phyloP scores from a whole-genome alignment of 1,139 yeast genomes.

The Hyphopichia burtonii region DNA sequence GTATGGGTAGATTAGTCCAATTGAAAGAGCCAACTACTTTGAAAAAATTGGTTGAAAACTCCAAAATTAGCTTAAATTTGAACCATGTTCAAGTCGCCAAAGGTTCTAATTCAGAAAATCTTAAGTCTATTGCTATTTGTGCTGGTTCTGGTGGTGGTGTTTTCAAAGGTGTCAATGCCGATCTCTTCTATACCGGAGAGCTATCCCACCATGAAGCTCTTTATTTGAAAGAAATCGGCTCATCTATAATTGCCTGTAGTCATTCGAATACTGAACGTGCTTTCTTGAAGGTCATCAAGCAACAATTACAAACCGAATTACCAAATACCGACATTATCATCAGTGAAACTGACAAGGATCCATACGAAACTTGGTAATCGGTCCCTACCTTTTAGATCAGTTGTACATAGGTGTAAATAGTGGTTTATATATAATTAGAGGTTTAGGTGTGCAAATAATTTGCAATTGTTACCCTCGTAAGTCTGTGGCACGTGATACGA shows the following conservation, averaged over 20 bases:
- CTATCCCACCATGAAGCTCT: conserved; percentile 90
- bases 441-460: not conserved
- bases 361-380: conserved; percentile 44
- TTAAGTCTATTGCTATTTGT: conserved; percentile 74
- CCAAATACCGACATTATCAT: conserved; percentile 42
- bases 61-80: conserved; percentile 57
- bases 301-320: conserved; percentile 49
- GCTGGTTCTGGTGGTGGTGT: conserved; percentile 93
- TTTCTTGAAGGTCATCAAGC: conserved; percentile 53
- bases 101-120: conserved; percentile 30
- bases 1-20: conserved; percentile 77
- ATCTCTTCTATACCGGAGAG: conserved; percentile 86
- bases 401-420: not conserved
- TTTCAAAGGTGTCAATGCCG: conserved; percentile 64
- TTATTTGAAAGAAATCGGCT: conserved; percentile 67
- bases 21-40: conserved; percentile 47
- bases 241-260: conserved; percentile 72
- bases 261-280: conserved; percentile 95
- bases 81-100: conserved; percentile 63
- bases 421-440: not conserved
- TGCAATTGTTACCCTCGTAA: not conserved
- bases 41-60: conserved; percentile 43
- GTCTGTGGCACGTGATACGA: not conserved
- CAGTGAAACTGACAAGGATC: conserved; percentile 57
- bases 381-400: not conserved